Evolutionary conservation across 1,284 basidiomycete genomes (phyloP).

Genomic region (Microbotryum scabiosae): DNA sequence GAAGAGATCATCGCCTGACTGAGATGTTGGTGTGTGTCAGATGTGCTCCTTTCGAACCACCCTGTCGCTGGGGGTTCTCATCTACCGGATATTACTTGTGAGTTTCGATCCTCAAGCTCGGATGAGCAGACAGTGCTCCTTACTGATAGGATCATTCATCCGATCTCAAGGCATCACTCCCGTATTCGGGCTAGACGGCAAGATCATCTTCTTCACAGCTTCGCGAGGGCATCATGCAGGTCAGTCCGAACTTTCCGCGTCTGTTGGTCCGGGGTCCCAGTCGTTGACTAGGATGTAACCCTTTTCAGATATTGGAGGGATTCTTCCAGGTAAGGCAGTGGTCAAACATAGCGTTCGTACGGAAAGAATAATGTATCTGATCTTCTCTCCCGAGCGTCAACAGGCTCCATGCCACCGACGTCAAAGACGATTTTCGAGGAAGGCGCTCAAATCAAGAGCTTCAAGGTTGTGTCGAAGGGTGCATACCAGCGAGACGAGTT

Average conservation of each 20-base stretch:
- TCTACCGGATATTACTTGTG: conserved; percentile 44
- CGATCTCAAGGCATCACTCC: conserved; percentile 59
- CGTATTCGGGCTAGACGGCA: conserved; percentile 53
- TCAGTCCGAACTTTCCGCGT: conserved; percentile 39
- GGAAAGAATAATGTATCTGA: neutral
- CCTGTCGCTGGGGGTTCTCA: conserved; percentile 47
- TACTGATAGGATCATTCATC: conserved; percentile 64
- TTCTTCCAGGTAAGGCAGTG: conserved; percentile 51
- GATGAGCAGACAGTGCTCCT: neutral
- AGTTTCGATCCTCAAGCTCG: neutral
- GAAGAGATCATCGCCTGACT: conserved; percentile 17
- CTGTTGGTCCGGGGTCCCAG: neutral
- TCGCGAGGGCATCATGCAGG: conserved; percentile 72
- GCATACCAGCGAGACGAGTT: conserved; percentile 69
- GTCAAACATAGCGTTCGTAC: neutral
- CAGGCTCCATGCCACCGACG: conserved; percentile 70
- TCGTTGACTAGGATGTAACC: neutral
- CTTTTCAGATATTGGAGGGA: conserved; percentile 46
- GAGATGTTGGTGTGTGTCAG: conserved; percentile 39
- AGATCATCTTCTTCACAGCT: conserved; percentile 87
- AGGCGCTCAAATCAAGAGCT: conserved; percentile 74
- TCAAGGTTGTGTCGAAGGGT: conserved; percentile 83
- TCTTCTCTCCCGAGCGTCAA: neutral
- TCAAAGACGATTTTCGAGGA: conserved; percentile 86
- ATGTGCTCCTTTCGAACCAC: conserved; percentile 47